These are phyloP conservation scores for Cucurbitaria berberidis DNA, from an alignment of 2,329 filamentous ascomycete species.

Conservation along the genomic window DNA sequence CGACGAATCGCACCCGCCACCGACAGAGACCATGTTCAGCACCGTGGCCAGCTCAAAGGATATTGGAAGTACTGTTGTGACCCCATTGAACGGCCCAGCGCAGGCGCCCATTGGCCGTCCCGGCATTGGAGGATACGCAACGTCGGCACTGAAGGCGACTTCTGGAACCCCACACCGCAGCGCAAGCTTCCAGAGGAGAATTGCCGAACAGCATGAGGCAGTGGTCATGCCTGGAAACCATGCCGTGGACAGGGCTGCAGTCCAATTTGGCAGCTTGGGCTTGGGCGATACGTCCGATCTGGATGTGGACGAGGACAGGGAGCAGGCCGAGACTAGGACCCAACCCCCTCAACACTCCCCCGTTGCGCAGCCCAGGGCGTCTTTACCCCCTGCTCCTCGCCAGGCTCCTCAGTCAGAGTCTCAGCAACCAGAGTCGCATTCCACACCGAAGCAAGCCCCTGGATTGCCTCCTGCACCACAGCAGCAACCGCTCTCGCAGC, in stretches of 20 bases:
- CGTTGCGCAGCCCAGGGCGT: constrained; percentile 80
- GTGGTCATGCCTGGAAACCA: constrained; percentile 98
- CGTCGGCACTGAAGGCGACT: constrained; percentile 82
- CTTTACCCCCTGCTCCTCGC: constrained; percentile 74
- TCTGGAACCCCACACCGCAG: constrained; percentile 65
- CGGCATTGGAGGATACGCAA: constrained; percentile 74
- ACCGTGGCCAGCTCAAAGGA: constrained; percentile 88
- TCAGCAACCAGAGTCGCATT: constrained; percentile 47
- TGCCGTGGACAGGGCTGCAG: constrained; percentile 87
- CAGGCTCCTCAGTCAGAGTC: constrained; percentile 52
- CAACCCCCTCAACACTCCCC: constrained; percentile 95
- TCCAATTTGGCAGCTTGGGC: constrained; percentile 96
- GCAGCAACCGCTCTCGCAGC: constrained; percentile 54
- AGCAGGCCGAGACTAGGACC: constrained; percentile 92
- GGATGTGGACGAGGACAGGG: constrained; percentile 91
- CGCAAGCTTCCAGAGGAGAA: constrained; percentile 81
- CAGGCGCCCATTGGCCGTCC: constrained; percentile 66
- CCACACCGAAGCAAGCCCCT: constrained; percentile 65
- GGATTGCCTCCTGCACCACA: constrained; percentile 67
- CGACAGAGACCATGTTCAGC: constrained; percentile 85
- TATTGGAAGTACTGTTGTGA: constrained; percentile 62
- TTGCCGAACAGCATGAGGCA: constrained; percentile 94
- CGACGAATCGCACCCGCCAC: constrained; percentile 77
- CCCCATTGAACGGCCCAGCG: constrained; percentile 61
- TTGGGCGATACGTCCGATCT: constrained; percentile 72